Evolutionary conservation across 352 stramenopile genomes (phyloP), one percentile per base, ranked within the genome.

Genomic region (Pythium sukuiense): DNA sequence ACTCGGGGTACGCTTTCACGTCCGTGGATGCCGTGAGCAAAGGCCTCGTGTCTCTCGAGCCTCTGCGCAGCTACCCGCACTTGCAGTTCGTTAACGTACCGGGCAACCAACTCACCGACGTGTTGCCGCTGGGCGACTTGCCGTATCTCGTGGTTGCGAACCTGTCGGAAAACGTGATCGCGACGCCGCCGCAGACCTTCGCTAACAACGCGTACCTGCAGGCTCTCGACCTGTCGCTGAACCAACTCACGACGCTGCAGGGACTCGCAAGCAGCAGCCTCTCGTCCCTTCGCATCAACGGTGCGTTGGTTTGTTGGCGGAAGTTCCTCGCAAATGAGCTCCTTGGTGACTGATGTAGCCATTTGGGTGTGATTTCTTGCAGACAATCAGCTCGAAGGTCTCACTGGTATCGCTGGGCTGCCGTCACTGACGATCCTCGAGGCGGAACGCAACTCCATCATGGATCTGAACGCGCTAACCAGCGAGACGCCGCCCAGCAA

Each of bases 1-100:
- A 92, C 74, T 88, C 84, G 20, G 86, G 83, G 50, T 94, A 76
- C 67, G 83, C 86, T 16, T 92, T 92, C 67, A 92, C 81, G 16
- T 78, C 86, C 18, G 65, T 94, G 30, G 82, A 94, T 45, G 67
- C 87, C 16, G 72, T 85, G 29, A 84, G 60, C 67, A 88, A 87
- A 68, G 71, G 63, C 7, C 68, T 93, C 60, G 60, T 70, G 46
- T 83, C 33, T 41, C 65, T 94, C 24, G 82, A 86, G 8, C 70
- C 80, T 18, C 86, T 92, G 45, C 74, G 71, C 27, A 74, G 67
- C 64, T 94, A 90, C 58, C 62, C 68, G 55, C 83, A 92, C 50
- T 63, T 94, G 45, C 81, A 83, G 37, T 92, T 86, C 54, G 79
- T 92, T 26, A 90, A 92, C 57, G 59, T 90, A 12, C 67, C 83